phyloP scores from a whole-genome alignment of 768 basidiomycete genomes.

The Mycena alexandri region DNA sequence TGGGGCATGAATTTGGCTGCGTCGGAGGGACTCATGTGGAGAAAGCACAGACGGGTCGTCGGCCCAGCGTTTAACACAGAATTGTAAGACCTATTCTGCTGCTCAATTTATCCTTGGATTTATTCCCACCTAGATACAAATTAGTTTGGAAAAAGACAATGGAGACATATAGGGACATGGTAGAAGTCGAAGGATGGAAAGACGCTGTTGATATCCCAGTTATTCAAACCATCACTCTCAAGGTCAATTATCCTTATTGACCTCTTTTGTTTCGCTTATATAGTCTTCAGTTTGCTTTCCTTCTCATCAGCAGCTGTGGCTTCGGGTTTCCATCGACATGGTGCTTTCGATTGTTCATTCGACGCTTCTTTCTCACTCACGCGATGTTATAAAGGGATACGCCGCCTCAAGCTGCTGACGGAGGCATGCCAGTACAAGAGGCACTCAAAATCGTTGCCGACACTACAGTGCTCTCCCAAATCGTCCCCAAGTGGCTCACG shows the following conservation, averaged over 20 bases:
- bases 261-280: background rate
- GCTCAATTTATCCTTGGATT: background rate
- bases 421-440: constrained; percentile 54
- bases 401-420: constrained; percentile 53
- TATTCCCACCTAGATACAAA: constrained; percentile 47
- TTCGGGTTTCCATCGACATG: constrained; percentile 61
- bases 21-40: constrained; percentile 47
- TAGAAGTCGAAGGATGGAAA: constrained; percentile 52
- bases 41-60: constrained; percentile 50
- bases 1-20: constrained; percentile 51
- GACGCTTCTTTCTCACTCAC: background rate
- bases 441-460: constrained; percentile 52
- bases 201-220: constrained; percentile 45
- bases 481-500: constrained; percentile 54
- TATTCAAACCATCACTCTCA: constrained; percentile 52
- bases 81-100: constrained; percentile 32
- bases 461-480: constrained; percentile 41
- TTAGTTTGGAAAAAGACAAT: constrained; percentile 57
- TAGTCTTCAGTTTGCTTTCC: constrained; percentile 53
- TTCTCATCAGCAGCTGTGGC: constrained; percentile 60
- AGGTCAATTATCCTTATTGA: constrained; percentile 41
- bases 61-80: constrained; percentile 48
- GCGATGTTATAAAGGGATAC: constrained; percentile 31
- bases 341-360: constrained; percentile 34
- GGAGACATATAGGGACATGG: constrained; percentile 55